Percentiles rank a stretch among this genome's conserved stretches.
These are phyloP conservation scores for Aristolochia fimbriata DNA, from an alignment of 164 flowering plant species.

Conservation along the genomic window DNA sequence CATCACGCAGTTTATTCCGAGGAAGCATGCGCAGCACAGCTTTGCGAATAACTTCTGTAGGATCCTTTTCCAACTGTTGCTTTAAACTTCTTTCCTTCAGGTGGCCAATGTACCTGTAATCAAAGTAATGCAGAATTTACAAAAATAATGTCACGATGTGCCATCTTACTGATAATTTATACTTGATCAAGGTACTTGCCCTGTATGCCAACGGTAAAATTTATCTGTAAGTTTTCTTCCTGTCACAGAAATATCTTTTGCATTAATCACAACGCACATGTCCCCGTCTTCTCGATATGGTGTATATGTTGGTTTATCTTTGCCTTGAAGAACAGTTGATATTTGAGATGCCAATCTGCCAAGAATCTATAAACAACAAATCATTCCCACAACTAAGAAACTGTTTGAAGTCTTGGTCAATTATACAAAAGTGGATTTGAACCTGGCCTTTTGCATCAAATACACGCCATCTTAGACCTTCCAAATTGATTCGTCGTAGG, in stretches of 20 bases:
- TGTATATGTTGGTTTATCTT: conserved; percentile 84
- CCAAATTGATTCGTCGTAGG: conserved; percentile 62
- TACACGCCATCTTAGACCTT: conserved; percentile 82
- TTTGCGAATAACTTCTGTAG: conserved; percentile 92
- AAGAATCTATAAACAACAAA: conserved; percentile 35
- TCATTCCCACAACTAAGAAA: background rate
- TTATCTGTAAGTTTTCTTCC: conserved; percentile 84
- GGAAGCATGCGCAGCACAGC: conserved; percentile 97
- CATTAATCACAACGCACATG: conserved; percentile 91
- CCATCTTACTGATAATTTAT: background rate
- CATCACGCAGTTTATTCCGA: conserved; percentile 89
- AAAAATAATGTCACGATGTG: background rate
- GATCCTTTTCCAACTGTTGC: conserved; percentile 89
- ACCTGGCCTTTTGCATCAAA: conserved; percentile 95
- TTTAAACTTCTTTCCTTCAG: conserved; percentile 83
- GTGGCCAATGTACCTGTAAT: conserved; percentile 65
- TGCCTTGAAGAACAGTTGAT: conserved; percentile 81
- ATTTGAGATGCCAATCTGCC: conserved; percentile 91
- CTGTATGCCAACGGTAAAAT: conserved; percentile 82
- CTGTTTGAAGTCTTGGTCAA: background rate
- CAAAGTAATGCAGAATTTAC: background rate
- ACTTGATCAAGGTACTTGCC: conserved; percentile 40
- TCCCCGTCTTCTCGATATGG: conserved; percentile 93
- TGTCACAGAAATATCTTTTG: conserved; percentile 75
- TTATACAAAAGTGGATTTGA: background rate